phyloP scores from a whole-genome alignment of 208 protist species.

The Acanthamoeba healyi region DNA sequence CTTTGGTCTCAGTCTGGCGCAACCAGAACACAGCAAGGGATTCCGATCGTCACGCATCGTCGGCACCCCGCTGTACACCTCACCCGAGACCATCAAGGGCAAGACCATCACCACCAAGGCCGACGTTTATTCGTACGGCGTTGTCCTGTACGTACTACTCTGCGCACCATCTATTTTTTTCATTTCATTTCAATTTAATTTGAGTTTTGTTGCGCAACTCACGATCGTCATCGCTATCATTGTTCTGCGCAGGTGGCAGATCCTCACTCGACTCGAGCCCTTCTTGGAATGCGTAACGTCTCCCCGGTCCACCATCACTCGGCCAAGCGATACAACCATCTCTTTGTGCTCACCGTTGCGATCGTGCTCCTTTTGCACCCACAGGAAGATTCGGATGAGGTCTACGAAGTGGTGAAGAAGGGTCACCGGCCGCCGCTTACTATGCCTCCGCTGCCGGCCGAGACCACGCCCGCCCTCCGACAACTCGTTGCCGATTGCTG shows the following conservation, averaged over 20 bases:
- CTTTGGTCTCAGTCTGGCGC: conserved; percentile 51
- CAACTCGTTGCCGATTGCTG: conserved; percentile 55
- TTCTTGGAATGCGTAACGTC: conserved; percentile 68
- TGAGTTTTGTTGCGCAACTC: too few relatives aligned
- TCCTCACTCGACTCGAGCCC: conserved; percentile 35
- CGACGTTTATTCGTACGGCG: conserved; percentile 67
- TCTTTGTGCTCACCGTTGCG: too few relatives aligned
- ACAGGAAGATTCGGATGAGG: conserved; percentile 62
- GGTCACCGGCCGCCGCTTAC: conserved; percentile 57
- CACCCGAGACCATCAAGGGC: conserved; percentile 60
- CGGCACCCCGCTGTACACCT: conserved; percentile 65
- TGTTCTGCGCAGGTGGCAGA: neutral
- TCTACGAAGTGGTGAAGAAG: conserved; percentile 71
- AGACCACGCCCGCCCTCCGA: conserved; percentile 22
- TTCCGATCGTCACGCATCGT: conserved; percentile 68
- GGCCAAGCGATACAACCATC: too few relatives aligned
- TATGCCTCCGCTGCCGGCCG: conserved; percentile 7
- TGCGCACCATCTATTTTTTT: neutral
- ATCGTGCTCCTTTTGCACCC: neutral
- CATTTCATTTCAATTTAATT: neutral
- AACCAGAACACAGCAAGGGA: conserved; percentile 59
- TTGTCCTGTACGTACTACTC: conserved; percentile 38
- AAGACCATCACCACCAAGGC: conserved; percentile 69
- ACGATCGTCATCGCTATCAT: too few relatives aligned
- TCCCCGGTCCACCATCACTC: too few relatives aligned